Base-by-base conservation (phyloP, 768 basidiomycete genomes). In the Lentinula raphanica region DNA sequence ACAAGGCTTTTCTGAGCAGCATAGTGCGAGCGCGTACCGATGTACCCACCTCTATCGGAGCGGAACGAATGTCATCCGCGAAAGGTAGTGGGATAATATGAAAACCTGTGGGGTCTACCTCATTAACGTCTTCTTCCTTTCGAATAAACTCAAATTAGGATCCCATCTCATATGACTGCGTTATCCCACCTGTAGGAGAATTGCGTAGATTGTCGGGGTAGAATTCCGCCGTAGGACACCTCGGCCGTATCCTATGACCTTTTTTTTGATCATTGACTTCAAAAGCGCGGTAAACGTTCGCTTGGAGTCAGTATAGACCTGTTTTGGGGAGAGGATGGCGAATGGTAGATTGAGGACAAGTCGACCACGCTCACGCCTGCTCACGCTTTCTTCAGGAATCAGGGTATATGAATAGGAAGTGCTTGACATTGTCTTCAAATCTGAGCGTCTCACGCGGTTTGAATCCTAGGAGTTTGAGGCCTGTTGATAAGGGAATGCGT, bases 381-480 rank as follows among this genome's bases (percentile, higher is more conserved):
- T 61, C n/a, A 93, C 95, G 72, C 83, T 74, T 69, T 99, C 97
- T 65, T n/a, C n/a, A n/a, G n/a, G n/a, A n/a, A n/a, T 95, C 87
- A 0, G 97, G 97, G 68, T 93, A 92, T 56, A 98, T 82, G 2
- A 53, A 58, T 46, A 35, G 38, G 25, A n/a, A 25, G 54, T 48
- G 4, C n/a, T 55, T 36, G 38, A 46, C 31, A 19, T n/a, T 96
- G 67, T 98, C 92, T 67, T 94, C 90, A 62, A 94, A 89, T 1
- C 73, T 72, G 1, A 98, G 78, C 62, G 88, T 79, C 4, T 70
- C 71, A 11, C 79, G 79, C 54, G 87, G 78, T 67, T 94, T 94
- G 77, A 98, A 98, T 4, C 97, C 97, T 27, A 99, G 84, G 4
- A 99, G 84, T 69, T 88, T 94, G 67, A 99, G 82, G 11, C 87